Evolutionary conservation across 768 basidiomycete species (phyloP), one percentile per base, ranked within the genome.

Genomic region (Cystofilobasidium bisporidii): DNA sequence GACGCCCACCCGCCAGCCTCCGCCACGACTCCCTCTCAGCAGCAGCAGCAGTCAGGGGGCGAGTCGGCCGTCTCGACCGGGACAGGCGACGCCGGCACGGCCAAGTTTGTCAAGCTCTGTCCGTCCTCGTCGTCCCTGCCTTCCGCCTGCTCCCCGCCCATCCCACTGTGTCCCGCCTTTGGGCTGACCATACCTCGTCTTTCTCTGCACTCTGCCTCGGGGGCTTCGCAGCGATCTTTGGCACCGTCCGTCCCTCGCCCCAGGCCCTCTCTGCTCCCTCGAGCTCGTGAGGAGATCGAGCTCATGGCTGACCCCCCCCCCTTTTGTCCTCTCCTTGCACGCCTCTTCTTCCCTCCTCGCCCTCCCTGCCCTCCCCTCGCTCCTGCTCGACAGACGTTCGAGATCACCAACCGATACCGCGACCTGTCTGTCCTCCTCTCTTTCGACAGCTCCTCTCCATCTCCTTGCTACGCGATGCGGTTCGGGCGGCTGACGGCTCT

Each of bases 61-160:
- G 53, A 56, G 53, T 53, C 50, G n/a, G 50, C 50, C 50, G 18
- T 28, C 53, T 28, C 53, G 11, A 11, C 28, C 30, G 9, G 15
- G 10, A 20, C 15, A 32, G 53, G 53, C 28, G 53, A 56, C 30
- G 26, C 53, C 28, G 53, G 53, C 53, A 20, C 30, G 53, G 53
- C 53, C 53, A 56, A 56, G 53, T 56, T 56, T 20, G 53, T 56
- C 53, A 56, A 56, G 53, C 53, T 56, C 53, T 56, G 53, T 56
- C 8, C 28, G 53, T 56, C 30, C 30, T n/a, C 32, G 8, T 8
- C 53, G 11, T 11, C 15, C 53, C 28, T 20, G 24, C 12, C 50
- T 55, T n/a, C 36, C 36, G 6, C 36, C 36, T 12, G 36, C 36
- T 36, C 12, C 36, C 36, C 36, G 5, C 36, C 36, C 36, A 5